These are phyloP conservation scores for Trypanosoma congolense DNA, from an alignment of 208 protist genomes.

Conservation along the genomic window DNA sequence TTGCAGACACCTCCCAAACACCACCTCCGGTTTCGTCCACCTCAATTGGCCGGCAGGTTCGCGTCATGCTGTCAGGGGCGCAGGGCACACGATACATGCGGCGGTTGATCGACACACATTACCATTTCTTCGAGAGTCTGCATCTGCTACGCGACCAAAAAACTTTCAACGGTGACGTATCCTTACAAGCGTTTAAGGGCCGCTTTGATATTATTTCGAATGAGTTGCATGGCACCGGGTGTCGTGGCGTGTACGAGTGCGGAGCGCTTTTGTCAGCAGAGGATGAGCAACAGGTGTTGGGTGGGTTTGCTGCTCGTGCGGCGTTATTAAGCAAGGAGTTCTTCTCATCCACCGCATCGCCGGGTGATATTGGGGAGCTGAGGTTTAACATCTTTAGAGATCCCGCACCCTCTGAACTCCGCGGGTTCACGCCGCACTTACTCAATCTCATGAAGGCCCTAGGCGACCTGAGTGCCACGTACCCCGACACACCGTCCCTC, in stretches of 20 bases:
- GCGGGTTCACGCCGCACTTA: slow-evolving; percentile 60
- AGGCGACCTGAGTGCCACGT: slow-evolving; percentile 66
- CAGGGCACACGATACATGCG: slow-evolving; percentile 60
- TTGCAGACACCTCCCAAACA: slow-evolving; percentile 19
- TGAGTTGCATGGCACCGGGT: slow-evolving; percentile 37
- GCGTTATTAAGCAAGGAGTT: slow-evolving; percentile 40
- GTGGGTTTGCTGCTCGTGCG: slow-evolving; percentile 67
- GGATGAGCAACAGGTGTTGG: slow-evolving; percentile 68
- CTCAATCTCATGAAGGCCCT: slow-evolving; percentile 53
- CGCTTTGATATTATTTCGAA: slow-evolving; percentile 67
- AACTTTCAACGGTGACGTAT: slow-evolving; percentile 17
- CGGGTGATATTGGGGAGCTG: slow-evolving; percentile 40
- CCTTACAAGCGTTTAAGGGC: slow-evolving; percentile 39
- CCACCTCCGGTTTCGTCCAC: not conserved
- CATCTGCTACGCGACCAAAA: slow-evolving; percentile 23
- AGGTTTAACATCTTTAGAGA: slow-evolving; percentile 92
- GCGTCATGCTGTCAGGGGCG: slow-evolving; percentile 67
- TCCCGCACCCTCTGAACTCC: slow-evolving; percentile 78
- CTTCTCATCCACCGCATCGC: slow-evolving; percentile 7
- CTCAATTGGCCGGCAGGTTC: slow-evolving; percentile 52
- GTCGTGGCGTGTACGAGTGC: slow-evolving; percentile 4
- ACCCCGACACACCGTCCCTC: slow-evolving; percentile 91
- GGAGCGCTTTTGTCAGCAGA: slow-evolving; percentile 6
- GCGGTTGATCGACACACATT: slow-evolving; percentile 63
- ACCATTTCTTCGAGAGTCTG: slow-evolving; percentile 63